Evolutionary conservation across 2,329 filamentous ascomycete genomes (phyloP).

Genomic region (Stagonosporopsis cucurbitacearum): DNA sequence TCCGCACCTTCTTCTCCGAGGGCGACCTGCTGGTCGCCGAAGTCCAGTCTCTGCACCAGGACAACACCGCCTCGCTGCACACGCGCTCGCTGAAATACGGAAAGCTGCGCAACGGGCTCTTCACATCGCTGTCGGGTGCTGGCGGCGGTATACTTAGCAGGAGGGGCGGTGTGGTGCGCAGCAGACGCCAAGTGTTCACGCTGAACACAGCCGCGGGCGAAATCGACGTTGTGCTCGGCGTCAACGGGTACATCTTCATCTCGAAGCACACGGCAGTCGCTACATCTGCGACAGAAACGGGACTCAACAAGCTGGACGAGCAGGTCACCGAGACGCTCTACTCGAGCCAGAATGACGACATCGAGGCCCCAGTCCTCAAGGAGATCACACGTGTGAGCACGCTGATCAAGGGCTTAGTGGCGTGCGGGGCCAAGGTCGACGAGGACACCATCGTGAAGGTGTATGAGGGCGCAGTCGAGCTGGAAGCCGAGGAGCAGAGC

Average conservation of each 20-base stretch:
- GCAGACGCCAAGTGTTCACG: conserved; percentile 87
- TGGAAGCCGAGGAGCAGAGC: conserved; percentile 68
- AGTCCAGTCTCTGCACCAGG: conserved; percentile 85
- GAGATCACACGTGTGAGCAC: conserved; percentile 87
- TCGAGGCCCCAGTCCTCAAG: conserved; percentile 75
- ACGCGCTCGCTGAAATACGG: conserved; percentile 92
- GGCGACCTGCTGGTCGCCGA: conserved; percentile 94
- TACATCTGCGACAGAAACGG: conserved; percentile 60
- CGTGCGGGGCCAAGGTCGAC: conserved; percentile 83
- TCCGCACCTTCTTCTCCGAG: conserved; percentile 95
- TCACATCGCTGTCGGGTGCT: conserved; percentile 79
- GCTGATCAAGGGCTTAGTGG: conserved; percentile 81
- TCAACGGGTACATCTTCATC: conserved; percentile 98
- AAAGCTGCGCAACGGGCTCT: conserved; percentile 92
- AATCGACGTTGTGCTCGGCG: conserved; percentile 86
- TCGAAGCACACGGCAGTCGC: conserved; percentile 75
- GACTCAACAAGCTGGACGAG: conserved; percentile 88
- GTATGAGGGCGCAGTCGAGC: conserved; percentile 81
- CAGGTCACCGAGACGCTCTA: conserved; percentile 85
- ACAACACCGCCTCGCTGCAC: conserved; percentile 86
- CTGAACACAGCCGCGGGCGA: conserved; percentile 64
- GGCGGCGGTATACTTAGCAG: conserved; percentile 64
- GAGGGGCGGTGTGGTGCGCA: conserved; percentile 78
- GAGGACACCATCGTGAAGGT: conserved; percentile 85
- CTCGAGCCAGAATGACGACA: conserved; percentile 91